phyloP scores from a whole-genome alignment of 306 rosid genomes.

The Cucurbita argyrosperma region DNA sequence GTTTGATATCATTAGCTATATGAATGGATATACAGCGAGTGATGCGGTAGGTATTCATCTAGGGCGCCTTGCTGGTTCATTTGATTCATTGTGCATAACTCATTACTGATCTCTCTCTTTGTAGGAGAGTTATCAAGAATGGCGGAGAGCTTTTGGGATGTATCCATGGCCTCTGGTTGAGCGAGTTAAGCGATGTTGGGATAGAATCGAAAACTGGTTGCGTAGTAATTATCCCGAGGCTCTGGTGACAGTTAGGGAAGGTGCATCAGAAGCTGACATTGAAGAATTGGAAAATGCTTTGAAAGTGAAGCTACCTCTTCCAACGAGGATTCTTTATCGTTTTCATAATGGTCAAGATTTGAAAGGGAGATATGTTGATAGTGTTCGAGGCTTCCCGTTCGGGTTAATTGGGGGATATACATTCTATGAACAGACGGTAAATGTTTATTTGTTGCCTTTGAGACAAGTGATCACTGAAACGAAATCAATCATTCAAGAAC shows the following conservation, averaged over 20 bases:
- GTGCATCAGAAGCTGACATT: constrained; percentile 65
- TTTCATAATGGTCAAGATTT: constrained; percentile 71
- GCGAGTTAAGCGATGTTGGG: constrained; percentile 77
- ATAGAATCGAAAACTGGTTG: constrained; percentile 40
- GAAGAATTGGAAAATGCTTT: constrained; percentile 34
- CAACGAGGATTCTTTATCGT: constrained; percentile 70
- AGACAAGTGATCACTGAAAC: constrained; percentile 30
- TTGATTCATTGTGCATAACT: background rate
- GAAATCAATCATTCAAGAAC: constrained; percentile 3
- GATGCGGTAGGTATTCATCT: background rate
- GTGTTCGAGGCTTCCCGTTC: constrained; percentile 24
- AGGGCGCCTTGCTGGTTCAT: background rate
- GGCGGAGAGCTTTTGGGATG: constrained; percentile 57
- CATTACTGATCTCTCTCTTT: background rate
- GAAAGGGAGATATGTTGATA: constrained; percentile 3
- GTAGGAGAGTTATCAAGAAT: constrained; percentile 45
- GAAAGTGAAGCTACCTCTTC: constrained; percentile 61
- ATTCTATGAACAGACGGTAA: constrained; percentile 38
- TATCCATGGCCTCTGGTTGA: constrained; percentile 83
- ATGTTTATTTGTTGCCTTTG: constrained; percentile 57
- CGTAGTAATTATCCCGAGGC: constrained; percentile 49
- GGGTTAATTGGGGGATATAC: constrained; percentile 87
- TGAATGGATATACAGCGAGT: background rate
- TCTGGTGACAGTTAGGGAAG: constrained; percentile 44
- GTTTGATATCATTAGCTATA: background rate